Evolutionary conservation across 352 stramenopile genomes (phyloP).

Genomic region (Elongisporangium prolatum): DNA sequence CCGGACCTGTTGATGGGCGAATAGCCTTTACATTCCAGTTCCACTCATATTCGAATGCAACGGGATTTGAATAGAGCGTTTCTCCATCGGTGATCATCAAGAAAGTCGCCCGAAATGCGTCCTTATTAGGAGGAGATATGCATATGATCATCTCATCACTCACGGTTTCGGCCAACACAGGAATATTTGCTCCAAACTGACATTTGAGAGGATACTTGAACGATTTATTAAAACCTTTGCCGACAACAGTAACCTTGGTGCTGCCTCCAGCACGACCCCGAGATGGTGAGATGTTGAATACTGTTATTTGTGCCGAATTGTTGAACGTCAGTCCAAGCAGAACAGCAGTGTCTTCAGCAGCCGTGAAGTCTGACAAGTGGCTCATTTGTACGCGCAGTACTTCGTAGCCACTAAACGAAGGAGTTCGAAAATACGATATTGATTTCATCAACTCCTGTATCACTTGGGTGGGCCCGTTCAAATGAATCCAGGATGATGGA

Average conservation of each 20-base stretch:
- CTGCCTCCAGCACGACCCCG: slow-evolving; percentile 31
- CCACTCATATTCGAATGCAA: slow-evolving; percentile 43
- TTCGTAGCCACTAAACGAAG: slow-evolving; percentile 56
- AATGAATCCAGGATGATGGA: slow-evolving; percentile 20
- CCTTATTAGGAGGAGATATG: slow-evolving; percentile 23
- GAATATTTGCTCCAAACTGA: slow-evolving; percentile 41
- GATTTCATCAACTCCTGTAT: slow-evolving; percentile 35
- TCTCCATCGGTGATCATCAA: slow-evolving; percentile 53
- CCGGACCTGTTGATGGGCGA: slow-evolving; percentile 20
- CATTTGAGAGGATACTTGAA: slow-evolving; percentile 28
- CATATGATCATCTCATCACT: slow-evolving; percentile 42
- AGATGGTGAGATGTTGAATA: slow-evolving; percentile 22
- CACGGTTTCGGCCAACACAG: slow-evolving; percentile 21
- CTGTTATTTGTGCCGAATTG: slow-evolving; percentile 13
- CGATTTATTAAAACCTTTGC: slow-evolving; percentile 33
- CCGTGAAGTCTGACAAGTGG: slow-evolving; percentile 30
- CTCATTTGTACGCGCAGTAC: slow-evolving; percentile 54
- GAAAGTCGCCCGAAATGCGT: slow-evolving; percentile 24
- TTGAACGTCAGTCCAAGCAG: slow-evolving; percentile 34
- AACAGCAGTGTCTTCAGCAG: slow-evolving; percentile 36
- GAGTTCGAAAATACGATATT: slow-evolving; percentile 36
- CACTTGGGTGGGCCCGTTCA: slow-evolving; percentile 29
- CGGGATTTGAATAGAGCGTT: slow-evolving; percentile 55
- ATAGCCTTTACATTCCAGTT: slow-evolving; percentile 25
- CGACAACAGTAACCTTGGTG: slow-evolving; percentile 34